These are phyloP conservation scores for Margaritispora aquatica DNA, from an alignment of 495 filamentous ascomycete species.

Conservation along the genomic window DNA sequence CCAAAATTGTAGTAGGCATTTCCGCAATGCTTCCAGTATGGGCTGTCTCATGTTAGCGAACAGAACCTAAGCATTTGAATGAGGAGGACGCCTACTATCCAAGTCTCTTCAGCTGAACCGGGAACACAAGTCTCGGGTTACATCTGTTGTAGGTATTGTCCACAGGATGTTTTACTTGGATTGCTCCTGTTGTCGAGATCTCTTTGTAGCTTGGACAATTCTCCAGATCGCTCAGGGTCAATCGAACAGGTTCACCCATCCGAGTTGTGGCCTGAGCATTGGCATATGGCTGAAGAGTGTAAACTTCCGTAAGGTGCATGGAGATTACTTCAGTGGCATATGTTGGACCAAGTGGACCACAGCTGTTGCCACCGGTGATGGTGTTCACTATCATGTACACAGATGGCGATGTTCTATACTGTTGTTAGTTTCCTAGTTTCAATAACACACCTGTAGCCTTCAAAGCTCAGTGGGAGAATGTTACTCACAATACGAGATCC, in stretches of 20 bases:
- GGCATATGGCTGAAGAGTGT: conserved; percentile 17
- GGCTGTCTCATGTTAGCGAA: neutral
- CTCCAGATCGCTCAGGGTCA: conserved; percentile 11
- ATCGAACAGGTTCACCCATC: conserved; percentile 4
- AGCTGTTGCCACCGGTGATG: conserved; percentile 8
- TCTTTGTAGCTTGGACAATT: neutral
- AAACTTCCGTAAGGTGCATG: conserved; percentile 14
- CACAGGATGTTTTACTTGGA: conserved; percentile 5
- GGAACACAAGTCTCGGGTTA: conserved; percentile 12
- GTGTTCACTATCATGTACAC: conserved; percentile 31
- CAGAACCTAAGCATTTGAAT: neutral
- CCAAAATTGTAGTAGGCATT: conserved; percentile 9
- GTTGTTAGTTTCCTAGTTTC: neutral
- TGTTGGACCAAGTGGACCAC: conserved; percentile 14
- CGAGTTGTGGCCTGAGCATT: conserved; percentile 3
- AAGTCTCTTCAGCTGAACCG: conserved; percentile 8
- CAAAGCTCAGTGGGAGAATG: no score
- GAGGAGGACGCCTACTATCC: conserved; percentile 14
- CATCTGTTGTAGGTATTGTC: conserved; percentile 11
- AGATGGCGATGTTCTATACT: conserved; percentile 31
- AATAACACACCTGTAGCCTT: neutral
- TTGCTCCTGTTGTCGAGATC: neutral
- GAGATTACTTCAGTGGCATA: conserved; percentile 9
- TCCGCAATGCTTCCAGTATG: conserved; percentile 17
- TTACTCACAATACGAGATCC: conserved; percentile 30